phyloP scores from a whole-genome alignment of 176 grass and related monocot genomes.

The Themeda triandra region DNA sequence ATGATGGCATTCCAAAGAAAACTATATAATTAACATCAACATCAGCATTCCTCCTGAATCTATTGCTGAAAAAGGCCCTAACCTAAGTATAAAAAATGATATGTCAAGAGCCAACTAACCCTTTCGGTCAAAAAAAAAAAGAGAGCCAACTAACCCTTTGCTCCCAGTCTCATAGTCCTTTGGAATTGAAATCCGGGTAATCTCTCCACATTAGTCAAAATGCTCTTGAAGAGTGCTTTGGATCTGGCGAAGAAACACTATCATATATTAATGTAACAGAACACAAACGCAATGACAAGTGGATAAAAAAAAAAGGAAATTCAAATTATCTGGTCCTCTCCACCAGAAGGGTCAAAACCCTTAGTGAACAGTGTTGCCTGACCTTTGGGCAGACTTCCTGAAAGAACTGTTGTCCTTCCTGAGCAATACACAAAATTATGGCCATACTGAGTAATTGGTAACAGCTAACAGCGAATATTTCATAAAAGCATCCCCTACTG shows the following conservation, averaged over 20 bases:
- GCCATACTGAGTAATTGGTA: neutral
- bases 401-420: conserved; percentile 59
- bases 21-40: neutral
- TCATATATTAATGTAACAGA: neutral
- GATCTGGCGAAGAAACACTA: conserved; percentile 34
- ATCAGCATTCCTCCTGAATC: no score
- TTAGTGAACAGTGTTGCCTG: conserved; percentile 55
- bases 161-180: conserved; percentile 86
- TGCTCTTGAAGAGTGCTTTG: conserved; percentile 46
- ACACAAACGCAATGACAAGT: neutral
- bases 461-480: no score
- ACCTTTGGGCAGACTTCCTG: conserved; percentile 40
- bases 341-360: conserved; percentile 57
- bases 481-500: neutral
- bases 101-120: conserved; percentile 41
- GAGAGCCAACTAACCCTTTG: no score
- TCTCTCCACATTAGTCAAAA: conserved; percentile 71
- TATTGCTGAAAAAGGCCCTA: neutral
- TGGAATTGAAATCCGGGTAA: conserved; percentile 62
- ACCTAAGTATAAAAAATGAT: neutral
- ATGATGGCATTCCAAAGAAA: neutral
- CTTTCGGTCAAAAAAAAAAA: no score
- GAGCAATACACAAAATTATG: neutral
- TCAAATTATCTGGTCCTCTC: conserved; percentile 47
- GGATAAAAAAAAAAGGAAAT: neutral